Conservation (phyloP, 2,329 filamentous ascomycete genomes). For the Fusarium subtropicale region DNA sequence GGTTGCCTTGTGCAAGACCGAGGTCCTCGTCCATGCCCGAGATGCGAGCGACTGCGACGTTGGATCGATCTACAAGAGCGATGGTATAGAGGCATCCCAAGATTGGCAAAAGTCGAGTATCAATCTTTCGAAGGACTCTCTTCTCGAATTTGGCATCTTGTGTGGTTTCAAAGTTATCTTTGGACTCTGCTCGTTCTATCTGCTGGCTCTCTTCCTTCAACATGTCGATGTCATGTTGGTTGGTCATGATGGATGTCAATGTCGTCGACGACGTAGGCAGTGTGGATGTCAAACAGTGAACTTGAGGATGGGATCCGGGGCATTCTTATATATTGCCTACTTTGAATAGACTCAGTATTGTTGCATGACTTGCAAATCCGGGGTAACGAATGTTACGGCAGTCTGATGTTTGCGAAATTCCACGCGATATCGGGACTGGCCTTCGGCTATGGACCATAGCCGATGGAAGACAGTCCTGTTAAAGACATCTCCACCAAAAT, state of each 20-base stretch:
- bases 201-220: conserved; percentile 14
- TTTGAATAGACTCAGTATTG: not conserved
- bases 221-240: conserved; percentile 1
- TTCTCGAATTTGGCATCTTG: conserved; percentile 31
- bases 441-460: conserved; percentile 17
- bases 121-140: conserved; percentile 24
- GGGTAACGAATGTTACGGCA: not conserved
- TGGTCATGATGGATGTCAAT: not conserved
- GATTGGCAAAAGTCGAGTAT: conserved; percentile 24
- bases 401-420: not conserved
- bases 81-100: conserved; percentile 35
- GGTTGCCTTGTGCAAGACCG: conserved; percentile 9
- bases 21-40: conserved; percentile 36
- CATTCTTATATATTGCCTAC: not conserved
- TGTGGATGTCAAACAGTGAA: not conserved
- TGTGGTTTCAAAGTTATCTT: not conserved
- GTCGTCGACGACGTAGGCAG: not conserved
- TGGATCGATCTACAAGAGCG: conserved; percentile 32
- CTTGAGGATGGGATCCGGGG: not conserved
- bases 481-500: not conserved
- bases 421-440: not conserved
- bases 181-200: not conserved
- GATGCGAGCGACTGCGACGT: conserved; percentile 31
- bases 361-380: not conserved
- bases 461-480: not conserved